Conservation (phyloP, 345 rosid genomes). For the Combretum micranthum region DNA sequence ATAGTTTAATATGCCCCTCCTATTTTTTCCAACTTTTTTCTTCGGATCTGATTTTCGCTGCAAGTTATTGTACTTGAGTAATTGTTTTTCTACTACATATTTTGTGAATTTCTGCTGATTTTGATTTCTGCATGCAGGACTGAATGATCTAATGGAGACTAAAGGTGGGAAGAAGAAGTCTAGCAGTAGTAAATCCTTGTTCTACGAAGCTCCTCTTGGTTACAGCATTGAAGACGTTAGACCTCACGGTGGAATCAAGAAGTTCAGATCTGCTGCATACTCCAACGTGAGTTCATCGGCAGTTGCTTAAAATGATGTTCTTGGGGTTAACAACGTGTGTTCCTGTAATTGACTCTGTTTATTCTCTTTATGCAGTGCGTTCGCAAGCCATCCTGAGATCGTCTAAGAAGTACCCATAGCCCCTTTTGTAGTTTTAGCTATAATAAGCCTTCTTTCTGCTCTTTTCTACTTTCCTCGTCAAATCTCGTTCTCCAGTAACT, state of each 20-base stretch:
- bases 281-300: constrained; percentile 14
- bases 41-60: no score
- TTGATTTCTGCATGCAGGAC: constrained; percentile 14
- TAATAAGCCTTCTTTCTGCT: neutral
- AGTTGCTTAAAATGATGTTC: neutral
- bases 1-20: neutral
- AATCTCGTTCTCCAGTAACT: constrained; percentile 8
- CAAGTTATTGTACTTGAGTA: no score
- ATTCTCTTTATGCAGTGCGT: constrained; percentile 46
- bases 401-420: constrained; percentile 7
- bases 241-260: constrained; percentile 98
- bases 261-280: constrained; percentile 75
- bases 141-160: constrained; percentile 96
- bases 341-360: constrained; percentile 7
- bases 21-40: no score
- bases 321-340: neutral
- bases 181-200: constrained; percentile 59
- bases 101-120: no score
- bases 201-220: constrained; percentile 97
- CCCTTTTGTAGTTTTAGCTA: constrained; percentile 8
- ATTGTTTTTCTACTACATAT: constrained; percentile 1
- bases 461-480: constrained; percentile 6
- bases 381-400: constrained; percentile 74
- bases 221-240: constrained; percentile 98
- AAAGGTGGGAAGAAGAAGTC: constrained; percentile 94